Evolutionary conservation across 768 basidiomycete genomes (phyloP).

Genomic region (Boletus subcaerulescens): DNA sequence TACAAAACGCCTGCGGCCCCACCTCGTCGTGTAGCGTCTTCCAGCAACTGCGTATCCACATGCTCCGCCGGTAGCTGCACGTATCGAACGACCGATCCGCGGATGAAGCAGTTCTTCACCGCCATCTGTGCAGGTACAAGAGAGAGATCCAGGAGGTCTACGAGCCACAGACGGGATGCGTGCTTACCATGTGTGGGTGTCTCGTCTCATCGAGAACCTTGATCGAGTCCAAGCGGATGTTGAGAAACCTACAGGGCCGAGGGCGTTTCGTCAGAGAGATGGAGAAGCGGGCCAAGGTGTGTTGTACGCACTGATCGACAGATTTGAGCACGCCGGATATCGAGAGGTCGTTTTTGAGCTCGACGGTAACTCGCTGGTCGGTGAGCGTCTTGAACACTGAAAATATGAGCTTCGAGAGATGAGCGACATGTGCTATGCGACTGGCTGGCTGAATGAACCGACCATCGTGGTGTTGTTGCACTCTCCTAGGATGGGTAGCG

Average conservation of each 20-base stretch:
- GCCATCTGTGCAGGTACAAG: conserved; percentile 66
- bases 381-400: conserved; percentile 99
- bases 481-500: too few relatives aligned
- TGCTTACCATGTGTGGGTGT: conserved; percentile 93
- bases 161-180: not conserved
- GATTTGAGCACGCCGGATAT: conserved; percentile 96
- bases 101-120: conserved; percentile 98
- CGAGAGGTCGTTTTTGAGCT: conserved; percentile 97
- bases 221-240: conserved; percentile 94
- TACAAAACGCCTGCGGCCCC: conserved; percentile 18
- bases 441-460: conserved; percentile 1
- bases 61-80: conserved; percentile 90
- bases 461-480: conserved; percentile 22
- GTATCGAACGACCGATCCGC: conserved; percentile 97
- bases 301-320: conserved; percentile 83
- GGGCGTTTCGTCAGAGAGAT: not conserved
- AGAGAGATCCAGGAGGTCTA: not conserved
- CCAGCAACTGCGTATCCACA: conserved; percentile 92
- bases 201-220: conserved; percentile 87
- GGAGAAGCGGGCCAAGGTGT: not conserved
- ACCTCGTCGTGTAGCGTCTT: conserved; percentile 98
- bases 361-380: conserved; percentile 94
- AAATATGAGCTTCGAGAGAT: conserved; percentile 66
- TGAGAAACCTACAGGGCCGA: conserved; percentile 68
- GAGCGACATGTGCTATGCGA: not conserved